Evolutionary conservation across 805 yeast species (phyloP).

Genomic region (Wickerhamiella allomyrinae): DNA sequence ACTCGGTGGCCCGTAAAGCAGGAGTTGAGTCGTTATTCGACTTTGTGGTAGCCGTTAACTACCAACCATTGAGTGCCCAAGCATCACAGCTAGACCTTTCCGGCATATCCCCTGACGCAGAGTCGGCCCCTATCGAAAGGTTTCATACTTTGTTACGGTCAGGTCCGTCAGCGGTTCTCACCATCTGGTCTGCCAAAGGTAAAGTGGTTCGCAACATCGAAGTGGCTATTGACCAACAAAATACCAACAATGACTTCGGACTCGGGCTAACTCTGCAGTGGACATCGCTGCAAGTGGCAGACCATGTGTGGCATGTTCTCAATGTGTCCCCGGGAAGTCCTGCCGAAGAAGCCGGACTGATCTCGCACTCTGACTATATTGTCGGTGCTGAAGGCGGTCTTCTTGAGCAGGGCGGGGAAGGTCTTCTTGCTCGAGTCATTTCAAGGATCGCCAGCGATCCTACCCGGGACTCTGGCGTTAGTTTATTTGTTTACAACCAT

Average conservation of each 20-base stretch:
- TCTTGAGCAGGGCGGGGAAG: slow-evolving; percentile 77
- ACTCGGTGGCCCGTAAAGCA: slow-evolving; percentile 34
- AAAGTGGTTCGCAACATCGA: slow-evolving; percentile 12
- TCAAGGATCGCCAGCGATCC: slow-evolving; percentile 31
- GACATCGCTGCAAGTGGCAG: slow-evolving; percentile 59
- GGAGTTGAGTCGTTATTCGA: slow-evolving; percentile 82
- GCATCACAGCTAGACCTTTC: not conserved
- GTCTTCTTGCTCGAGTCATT: slow-evolving; percentile 53
- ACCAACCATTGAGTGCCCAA: slow-evolving; percentile 34
- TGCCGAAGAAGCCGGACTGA: slow-evolving; percentile 66
- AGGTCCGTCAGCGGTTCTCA: slow-evolving; percentile 32
- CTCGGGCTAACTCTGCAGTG: slow-evolving; percentile 50
- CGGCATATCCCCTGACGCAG: not conserved
- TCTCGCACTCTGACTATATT: slow-evolving; percentile 77
- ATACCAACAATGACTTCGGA: slow-evolving; percentile 40
- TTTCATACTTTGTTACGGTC: slow-evolving; percentile 8
- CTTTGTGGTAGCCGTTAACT: slow-evolving; percentile 66
- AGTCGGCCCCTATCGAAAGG: slow-evolving; percentile 11
- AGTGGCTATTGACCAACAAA: slow-evolving; percentile 14
- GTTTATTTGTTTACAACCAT: slow-evolving; percentile 68
- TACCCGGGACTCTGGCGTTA: slow-evolving; percentile 27
- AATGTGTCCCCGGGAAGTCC: slow-evolving; percentile 63
- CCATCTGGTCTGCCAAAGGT: slow-evolving; percentile 83
- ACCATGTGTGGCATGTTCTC: slow-evolving; percentile 77
- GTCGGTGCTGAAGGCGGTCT: slow-evolving; percentile 81